These are phyloP conservation scores for Talaromyces sp. DNA, from an alignment of 2,329 filamentous ascomycete genomes.

Conservation along the genomic window DNA sequence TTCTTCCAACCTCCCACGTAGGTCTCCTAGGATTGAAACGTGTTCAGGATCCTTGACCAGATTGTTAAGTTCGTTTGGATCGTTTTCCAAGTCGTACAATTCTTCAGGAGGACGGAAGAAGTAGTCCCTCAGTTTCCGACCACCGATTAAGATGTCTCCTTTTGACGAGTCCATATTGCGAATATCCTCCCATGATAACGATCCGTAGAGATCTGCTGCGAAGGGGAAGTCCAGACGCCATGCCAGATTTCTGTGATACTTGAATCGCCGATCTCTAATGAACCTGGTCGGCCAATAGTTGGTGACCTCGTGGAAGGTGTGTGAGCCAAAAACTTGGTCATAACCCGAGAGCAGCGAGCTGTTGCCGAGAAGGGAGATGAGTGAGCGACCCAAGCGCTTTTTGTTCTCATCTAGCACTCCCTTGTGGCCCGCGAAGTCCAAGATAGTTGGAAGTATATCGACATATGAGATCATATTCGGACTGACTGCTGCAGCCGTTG, in stretches of 20 bases:
- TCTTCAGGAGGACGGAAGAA: conserved; percentile 46
- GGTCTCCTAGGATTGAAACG: conserved; percentile 28
- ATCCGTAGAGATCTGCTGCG: conserved; percentile 46
- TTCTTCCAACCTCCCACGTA: conserved; percentile 32
- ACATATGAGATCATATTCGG: conserved; percentile 47
- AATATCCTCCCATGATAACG: conserved; percentile 45
- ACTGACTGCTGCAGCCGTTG: conserved; percentile 27
- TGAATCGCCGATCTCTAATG: conserved; percentile 42
- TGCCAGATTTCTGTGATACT: conserved; percentile 52
- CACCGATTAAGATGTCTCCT: conserved; percentile 37
- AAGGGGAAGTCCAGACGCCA: conserved; percentile 52
- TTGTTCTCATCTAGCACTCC: conserved; percentile 29
- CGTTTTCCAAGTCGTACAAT: conserved; percentile 46
- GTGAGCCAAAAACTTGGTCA: conserved; percentile 46
- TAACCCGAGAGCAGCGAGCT: not conserved
- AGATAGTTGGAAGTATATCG: conserved; percentile 46
- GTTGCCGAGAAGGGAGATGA: conserved; percentile 7
- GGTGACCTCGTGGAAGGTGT: conserved; percentile 51
- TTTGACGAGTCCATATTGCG: conserved; percentile 32
- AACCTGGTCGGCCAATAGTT: conserved; percentile 53
- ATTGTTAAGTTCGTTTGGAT: conserved; percentile 48
- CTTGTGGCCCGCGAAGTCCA: conserved; percentile 41
- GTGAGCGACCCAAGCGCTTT: conserved; percentile 27
- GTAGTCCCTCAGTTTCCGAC: conserved; percentile 42
- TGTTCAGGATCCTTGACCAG: conserved; percentile 37